Conservation (phyloP, 1,139 yeast species). For the Meyerozyma carpophila region DNA sequence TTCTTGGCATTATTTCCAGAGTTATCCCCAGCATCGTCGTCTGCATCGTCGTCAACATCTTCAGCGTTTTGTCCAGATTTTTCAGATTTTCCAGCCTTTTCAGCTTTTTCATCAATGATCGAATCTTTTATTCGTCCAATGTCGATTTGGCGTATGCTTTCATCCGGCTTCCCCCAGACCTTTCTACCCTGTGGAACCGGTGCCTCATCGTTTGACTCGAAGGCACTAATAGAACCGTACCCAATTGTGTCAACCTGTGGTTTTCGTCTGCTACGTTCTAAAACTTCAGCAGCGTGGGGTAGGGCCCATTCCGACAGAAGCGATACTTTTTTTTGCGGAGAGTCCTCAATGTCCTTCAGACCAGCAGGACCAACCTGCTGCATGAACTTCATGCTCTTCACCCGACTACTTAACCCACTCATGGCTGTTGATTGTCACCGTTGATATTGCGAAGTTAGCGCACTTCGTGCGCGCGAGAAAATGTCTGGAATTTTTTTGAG, state of each 20-base stretch:
- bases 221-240: background rate
- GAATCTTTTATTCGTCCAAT: conserved; percentile 1
- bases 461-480: background rate
- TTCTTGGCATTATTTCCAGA: no score
- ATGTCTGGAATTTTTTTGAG: background rate
- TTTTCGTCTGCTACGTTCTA: background rate
- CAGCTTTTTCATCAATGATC: background rate
- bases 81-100: conserved; percentile 2
- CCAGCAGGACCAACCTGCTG: conserved; percentile 21
- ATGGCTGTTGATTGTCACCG: conserved; percentile 12
- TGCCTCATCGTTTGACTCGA: background rate
- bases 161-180: conserved; percentile 7
- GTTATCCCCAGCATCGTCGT: no score
- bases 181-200: conserved; percentile 4
- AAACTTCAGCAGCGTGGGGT: background rate
- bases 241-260: background rate
- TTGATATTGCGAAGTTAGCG: background rate
- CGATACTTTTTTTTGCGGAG: background rate
- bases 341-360: background rate
- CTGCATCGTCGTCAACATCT: background rate
- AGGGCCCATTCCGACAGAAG: conserved; percentile 1
- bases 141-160: background rate
- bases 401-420: conserved; percentile 54
- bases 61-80: conserved; percentile 3
- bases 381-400: conserved; percentile 70